These are phyloP conservation scores for Mycena epipterygia DNA, from an alignment of 768 basidiomycete species.

Conservation along the genomic window DNA sequence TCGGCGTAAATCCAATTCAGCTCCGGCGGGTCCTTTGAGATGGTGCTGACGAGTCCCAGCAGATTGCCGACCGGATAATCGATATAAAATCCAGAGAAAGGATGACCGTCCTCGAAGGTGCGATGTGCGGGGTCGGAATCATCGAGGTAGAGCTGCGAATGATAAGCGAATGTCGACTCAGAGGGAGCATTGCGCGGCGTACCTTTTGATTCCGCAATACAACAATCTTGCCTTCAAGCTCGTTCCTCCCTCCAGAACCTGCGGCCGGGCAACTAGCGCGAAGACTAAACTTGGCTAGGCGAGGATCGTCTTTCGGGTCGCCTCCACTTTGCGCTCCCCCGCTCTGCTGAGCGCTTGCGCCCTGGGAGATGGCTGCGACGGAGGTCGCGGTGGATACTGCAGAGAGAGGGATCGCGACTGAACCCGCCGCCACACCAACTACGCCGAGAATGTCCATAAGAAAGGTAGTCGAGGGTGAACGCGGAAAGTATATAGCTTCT, in stretches of 20 bases:
- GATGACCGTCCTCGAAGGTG: slow-evolving; percentile 43
- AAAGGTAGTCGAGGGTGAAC: too few relatives aligned
- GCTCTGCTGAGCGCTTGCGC: slow-evolving; percentile 39
- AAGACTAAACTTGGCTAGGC: slow-evolving; percentile 46
- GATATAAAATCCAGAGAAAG: slow-evolving; percentile 49
- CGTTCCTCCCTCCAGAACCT: not conserved
- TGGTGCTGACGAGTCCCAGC: slow-evolving; percentile 47
- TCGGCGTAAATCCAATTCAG: slow-evolving; percentile 50
- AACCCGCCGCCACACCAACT: slow-evolving; percentile 44
- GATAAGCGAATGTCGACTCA: not conserved
- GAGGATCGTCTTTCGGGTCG: slow-evolving; percentile 43
- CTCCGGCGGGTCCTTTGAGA: slow-evolving; percentile 46
- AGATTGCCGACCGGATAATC: slow-evolving; percentile 48
- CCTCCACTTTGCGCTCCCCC: slow-evolving; percentile 26
- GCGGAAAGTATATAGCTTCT: not conserved
- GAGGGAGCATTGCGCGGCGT: slow-evolving; percentile 22
- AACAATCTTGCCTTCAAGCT: slow-evolving; percentile 42
- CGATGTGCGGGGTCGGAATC: slow-evolving; percentile 42
- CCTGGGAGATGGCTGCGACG: slow-evolving; percentile 45
- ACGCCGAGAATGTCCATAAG: slow-evolving; percentile 43
- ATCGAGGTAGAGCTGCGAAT: slow-evolving; percentile 45
- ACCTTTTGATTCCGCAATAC: slow-evolving; percentile 45
- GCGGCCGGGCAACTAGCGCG: slow-evolving; percentile 32
- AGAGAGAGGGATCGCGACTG: slow-evolving; percentile 44
- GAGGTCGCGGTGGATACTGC: slow-evolving; percentile 43